phyloP scores from a whole-genome alignment of 306 rosid genomes.

The Astragalus membranaceus region DNA sequence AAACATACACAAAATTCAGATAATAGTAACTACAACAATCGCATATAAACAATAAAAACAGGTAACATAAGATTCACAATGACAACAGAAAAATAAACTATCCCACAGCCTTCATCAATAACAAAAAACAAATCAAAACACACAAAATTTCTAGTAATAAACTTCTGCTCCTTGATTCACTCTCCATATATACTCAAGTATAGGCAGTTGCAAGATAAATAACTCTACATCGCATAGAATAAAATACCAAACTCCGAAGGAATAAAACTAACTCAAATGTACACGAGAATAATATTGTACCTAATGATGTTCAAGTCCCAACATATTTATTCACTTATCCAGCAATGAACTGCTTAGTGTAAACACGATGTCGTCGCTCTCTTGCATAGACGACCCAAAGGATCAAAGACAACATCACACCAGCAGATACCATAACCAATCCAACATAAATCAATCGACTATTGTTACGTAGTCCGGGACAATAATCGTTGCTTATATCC shows the following conservation, averaged over 20 bases:
- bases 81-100: neutral
- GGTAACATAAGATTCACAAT: neutral
- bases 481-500: constrained; percentile 41
- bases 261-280: constrained; percentile 20
- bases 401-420: constrained; percentile 77
- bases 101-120: neutral
- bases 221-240: constrained; percentile 14
- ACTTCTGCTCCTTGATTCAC: neutral
- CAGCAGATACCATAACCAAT: constrained; percentile 51
- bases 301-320: neutral
- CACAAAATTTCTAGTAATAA: neutral
- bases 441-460: constrained; percentile 64
- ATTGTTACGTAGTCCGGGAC: constrained; percentile 55
- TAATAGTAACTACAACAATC: too few species aligned
- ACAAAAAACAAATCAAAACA: neutral
- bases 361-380: constrained; percentile 79
- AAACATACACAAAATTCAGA: too few species aligned
- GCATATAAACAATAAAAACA: neutral
- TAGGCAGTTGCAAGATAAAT: neutral
- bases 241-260: neutral
- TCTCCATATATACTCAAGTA: neutral
- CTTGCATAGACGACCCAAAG: constrained; percentile 91
- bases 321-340: constrained; percentile 22
- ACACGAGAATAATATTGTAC: constrained; percentile 15
- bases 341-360: constrained; percentile 42